A percentile compares a stretch with the other conserved stretches of the same genome.
Evolutionary conservation across 257 asterid species (phyloP).

Genomic region (Solanum gandarillasii): DNA sequence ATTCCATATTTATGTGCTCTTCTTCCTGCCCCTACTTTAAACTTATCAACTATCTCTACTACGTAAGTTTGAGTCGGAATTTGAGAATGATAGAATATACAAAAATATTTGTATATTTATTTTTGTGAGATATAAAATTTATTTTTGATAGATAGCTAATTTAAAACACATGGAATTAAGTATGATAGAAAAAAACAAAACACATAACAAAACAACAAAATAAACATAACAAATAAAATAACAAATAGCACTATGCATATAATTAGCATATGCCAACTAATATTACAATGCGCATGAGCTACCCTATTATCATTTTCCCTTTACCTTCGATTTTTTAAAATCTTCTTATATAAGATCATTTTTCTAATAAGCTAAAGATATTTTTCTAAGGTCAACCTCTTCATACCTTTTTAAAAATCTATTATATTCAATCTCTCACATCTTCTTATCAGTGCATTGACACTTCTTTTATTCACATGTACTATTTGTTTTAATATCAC

Average conservation of each 20-base stretch:
- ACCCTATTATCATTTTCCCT: not conserved
- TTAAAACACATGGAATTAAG: no score
- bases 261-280: not conserved
- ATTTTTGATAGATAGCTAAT: fast-evolving
- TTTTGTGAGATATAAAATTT: no score
- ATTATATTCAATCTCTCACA: not conserved
- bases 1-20: not conserved
- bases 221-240: not conserved
- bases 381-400: not conserved
- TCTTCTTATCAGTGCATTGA: not conserved
- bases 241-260: not conserved
- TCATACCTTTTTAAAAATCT: no score
- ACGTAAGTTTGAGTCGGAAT: no score
- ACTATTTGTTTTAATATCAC: no score
- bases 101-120: no score
- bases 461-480: not conserved
- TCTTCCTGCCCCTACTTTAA: not conserved
- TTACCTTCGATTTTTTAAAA: no score
- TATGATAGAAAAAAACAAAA: no score
- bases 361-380: not conserved
- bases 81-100: not conserved
- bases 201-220: no score
- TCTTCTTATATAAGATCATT: no score
- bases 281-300: not conserved
- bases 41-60: not conserved